These are phyloP conservation scores for Steccherinum ochraceum DNA, from an alignment of 768 basidiomycete species.

Conservation along the genomic window DNA sequence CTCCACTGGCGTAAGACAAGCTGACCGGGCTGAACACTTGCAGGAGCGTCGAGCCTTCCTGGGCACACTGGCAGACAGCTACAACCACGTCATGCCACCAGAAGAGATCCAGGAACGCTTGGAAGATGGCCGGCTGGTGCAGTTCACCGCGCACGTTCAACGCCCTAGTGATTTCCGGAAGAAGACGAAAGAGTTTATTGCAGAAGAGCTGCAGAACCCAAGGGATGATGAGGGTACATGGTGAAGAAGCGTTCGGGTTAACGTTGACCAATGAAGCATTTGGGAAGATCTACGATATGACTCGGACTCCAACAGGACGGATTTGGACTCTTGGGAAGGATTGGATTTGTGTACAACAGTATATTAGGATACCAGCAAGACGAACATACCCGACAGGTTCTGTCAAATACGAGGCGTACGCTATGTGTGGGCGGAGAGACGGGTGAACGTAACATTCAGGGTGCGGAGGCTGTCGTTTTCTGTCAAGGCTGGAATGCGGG, in stretches of 20 bases:
- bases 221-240: background rate
- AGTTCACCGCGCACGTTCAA: conserved; percentile 22
- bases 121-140: conserved; percentile 34
- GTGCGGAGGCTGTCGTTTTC: background rate
- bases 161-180: background rate
- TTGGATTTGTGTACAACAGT: no score
- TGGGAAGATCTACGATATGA: background rate
- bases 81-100: conserved; percentile 22
- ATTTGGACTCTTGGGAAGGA: no score
- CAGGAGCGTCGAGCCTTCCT: background rate
- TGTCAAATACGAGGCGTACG: background rate
- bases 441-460: no score
- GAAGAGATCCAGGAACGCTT: conserved; percentile 32
- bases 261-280: no score
- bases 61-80: conserved; percentile 1
- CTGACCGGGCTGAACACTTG: no score
- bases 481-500: no score
- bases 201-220: background rate
- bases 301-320: no score
- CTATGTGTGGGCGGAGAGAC: no score
- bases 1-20: no score
- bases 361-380: background rate
- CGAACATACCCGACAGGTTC: background rate
- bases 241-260: no score
- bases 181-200: background rate